phyloP scores from a whole-genome alignment of 805 yeast species.

The Spathaspora sp. region DNA sequence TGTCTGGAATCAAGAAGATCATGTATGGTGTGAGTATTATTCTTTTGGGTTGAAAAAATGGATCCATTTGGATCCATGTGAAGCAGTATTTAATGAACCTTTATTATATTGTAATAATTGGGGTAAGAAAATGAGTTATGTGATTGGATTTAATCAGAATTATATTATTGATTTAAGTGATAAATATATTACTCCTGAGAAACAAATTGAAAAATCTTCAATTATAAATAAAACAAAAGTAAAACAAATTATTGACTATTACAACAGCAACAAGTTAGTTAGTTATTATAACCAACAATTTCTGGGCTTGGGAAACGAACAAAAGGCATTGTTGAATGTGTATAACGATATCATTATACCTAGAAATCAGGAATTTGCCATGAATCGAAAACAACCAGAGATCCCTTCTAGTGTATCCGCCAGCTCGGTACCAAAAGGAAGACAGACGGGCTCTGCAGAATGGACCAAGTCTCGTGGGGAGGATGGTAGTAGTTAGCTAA shows the following conservation, averaged over 20 bases:
- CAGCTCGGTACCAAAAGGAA: slow-evolving; percentile 33
- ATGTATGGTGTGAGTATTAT: slow-evolving; percentile 93
- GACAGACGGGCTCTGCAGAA: slow-evolving; percentile 72
- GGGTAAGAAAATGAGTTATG: slow-evolving; percentile 93
- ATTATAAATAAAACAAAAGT: slow-evolving; percentile 7
- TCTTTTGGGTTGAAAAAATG: slow-evolving; percentile 59
- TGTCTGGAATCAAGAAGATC: slow-evolving; percentile 89
- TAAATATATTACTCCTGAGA: slow-evolving; percentile 53
- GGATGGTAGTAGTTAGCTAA: slow-evolving; percentile 41
- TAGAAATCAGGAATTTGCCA: slow-evolving; percentile 26
- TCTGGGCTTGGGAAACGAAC: slow-evolving; percentile 2
- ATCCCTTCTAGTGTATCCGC: slow-evolving; percentile 15
- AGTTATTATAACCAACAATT: slow-evolving; percentile 5
- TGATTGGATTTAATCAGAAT: slow-evolving; percentile 59
- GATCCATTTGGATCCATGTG: slow-evolving; percentile 91
- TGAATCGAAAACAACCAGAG: slow-evolving; percentile 10
- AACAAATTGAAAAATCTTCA: slow-evolving; percentile 18
- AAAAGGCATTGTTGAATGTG: slow-evolving; percentile 24
- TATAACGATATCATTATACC: slow-evolving; percentile 32
- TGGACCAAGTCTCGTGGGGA: slow-evolving; percentile 87
- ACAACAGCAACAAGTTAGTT: slow-evolving; percentile 11
- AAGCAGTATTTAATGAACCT: slow-evolving; percentile 81
- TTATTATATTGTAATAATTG: slow-evolving; percentile 74
- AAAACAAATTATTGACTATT: slow-evolving; percentile 9
- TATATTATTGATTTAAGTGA: slow-evolving; percentile 68